Evolutionary conservation across 495 filamentous ascomycete genomes (phyloP).

Genomic region (Aspergillus hancockii): DNA sequence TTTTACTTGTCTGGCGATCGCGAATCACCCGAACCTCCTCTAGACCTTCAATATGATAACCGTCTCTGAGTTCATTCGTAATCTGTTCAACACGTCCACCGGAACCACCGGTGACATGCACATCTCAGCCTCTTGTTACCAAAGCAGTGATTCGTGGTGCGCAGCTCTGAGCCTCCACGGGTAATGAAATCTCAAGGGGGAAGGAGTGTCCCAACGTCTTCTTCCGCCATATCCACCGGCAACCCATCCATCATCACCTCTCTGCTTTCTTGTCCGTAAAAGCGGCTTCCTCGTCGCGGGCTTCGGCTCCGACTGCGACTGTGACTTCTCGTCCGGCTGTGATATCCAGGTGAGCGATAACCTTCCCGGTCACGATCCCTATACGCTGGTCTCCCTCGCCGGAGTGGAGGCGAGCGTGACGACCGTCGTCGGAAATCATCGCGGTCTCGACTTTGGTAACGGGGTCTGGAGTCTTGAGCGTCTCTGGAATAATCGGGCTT

Average conservation of each 20-base stretch:
- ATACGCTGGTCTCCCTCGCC: slow-evolving; percentile 44
- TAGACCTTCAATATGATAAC: slow-evolving; percentile 57
- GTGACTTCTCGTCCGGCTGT: slow-evolving; percentile 44
- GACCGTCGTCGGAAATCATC: slow-evolving; percentile 42
- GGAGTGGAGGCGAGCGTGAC: slow-evolving; percentile 41
- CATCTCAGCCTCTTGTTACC: slow-evolving; percentile 46
- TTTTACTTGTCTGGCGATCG: slow-evolving; percentile 64
- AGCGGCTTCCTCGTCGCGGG: slow-evolving; percentile 41
- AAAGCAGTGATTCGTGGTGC: slow-evolving; percentile 21
- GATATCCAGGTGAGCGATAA: slow-evolving; percentile 52
- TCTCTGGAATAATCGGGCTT: slow-evolving; percentile 38
- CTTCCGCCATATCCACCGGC: slow-evolving; percentile 59
- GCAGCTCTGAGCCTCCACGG: slow-evolving; percentile 11
- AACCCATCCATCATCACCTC: slow-evolving; percentile 66
- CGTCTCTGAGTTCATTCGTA: slow-evolving; percentile 58
- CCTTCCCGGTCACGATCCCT: slow-evolving; percentile 58
- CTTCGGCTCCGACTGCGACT: slow-evolving; percentile 47
- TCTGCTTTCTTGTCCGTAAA: slow-evolving; percentile 53
- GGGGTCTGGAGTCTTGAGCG: slow-evolving; percentile 28
- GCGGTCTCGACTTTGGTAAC: slow-evolving; percentile 40
- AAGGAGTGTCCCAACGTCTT: slow-evolving; percentile 59
- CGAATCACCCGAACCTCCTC: slow-evolving; percentile 68
- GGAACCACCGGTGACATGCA: slow-evolving; percentile 35
- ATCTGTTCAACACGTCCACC: slow-evolving; percentile 53
- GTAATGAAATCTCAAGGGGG: slow-evolving; percentile 25